phyloP scores from a whole-genome alignment of 148 eudicot genomes.

The Gaultheria prostrata region DNA sequence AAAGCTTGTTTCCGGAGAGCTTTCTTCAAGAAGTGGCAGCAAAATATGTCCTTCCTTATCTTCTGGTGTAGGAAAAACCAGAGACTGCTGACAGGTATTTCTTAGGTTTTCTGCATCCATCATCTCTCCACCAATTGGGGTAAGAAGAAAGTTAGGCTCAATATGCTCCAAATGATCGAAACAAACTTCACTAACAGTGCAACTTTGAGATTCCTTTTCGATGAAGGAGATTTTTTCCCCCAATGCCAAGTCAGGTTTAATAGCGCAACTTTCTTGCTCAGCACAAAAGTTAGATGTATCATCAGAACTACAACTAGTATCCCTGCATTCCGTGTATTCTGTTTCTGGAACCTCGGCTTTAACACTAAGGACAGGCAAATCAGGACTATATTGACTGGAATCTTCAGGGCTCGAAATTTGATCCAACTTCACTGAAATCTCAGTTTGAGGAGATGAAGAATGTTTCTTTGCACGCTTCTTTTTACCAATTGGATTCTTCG shows the following conservation, averaged over 20 bases:
- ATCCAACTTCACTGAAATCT: conserved; percentile 22
- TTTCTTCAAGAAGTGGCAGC: conserved; percentile 23
- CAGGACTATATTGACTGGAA: conserved; percentile 14
- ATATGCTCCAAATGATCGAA: conserved; percentile 33
- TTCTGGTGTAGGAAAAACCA: conserved; percentile 22
- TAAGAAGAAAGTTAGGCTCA: conserved; percentile 24
- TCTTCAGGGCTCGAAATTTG: not conserved
- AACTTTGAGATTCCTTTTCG: conserved; percentile 20
- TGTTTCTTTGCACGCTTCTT: conserved; percentile 27
- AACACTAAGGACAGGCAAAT: conserved; percentile 16
- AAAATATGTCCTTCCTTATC: conserved; percentile 16
- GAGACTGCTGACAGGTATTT: conserved; percentile 20
- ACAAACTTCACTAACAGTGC: conserved; percentile 42
- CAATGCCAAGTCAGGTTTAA: not conserved
- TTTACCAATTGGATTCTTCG: conserved; percentile 35
- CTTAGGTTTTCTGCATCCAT: conserved; percentile 16
- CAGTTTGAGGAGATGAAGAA: conserved; percentile 19
- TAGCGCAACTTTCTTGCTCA: conserved; percentile 13
- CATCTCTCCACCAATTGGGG: conserved; percentile 15
- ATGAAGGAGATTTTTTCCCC: conserved; percentile 13
- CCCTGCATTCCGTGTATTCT: conserved; percentile 19
- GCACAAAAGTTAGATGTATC: conserved; percentile 15
- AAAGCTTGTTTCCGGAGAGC: conserved; percentile 24
- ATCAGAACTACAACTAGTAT: conserved; percentile 11
- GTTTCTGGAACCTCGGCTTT: conserved; percentile 39